Conservation (phyloP, 768 basidiomycete genomes). For the Cystobasidium onofrii region DNA sequence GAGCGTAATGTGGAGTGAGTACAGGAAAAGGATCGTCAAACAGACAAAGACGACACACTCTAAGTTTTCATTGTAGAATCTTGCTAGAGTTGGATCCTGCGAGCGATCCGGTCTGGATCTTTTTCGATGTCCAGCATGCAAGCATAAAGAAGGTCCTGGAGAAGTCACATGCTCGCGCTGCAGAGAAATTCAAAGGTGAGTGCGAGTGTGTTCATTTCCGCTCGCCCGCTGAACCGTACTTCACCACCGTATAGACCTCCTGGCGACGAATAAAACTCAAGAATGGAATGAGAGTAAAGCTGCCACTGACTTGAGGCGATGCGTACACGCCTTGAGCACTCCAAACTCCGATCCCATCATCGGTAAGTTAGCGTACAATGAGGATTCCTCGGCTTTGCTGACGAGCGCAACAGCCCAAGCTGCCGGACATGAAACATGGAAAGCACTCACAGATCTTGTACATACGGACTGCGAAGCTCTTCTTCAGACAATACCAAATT, state of each 20-base stretch:
- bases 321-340: constrained; percentile 29
- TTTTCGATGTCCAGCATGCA: constrained; percentile 85
- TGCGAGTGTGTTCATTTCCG: background rate
- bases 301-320: constrained; percentile 30
- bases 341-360: constrained; percentile 31
- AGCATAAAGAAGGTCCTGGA: constrained; percentile 58
- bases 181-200: constrained; percentile 32
- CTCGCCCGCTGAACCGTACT: background rate
- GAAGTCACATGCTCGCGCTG: constrained; percentile 24
- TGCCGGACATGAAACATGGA: constrained; percentile 71
- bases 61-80: constrained; percentile 53
- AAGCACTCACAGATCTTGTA: constrained; percentile 64
- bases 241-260: background rate
- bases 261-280: background rate
- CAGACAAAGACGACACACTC: background rate
- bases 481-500: constrained; percentile 74
- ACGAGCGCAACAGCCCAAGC: constrained; percentile 54
- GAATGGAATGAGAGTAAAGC: constrained; percentile 23
- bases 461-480: constrained; percentile 81
- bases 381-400: background rate
- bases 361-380: constrained; percentile 22
- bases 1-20: constrained; percentile 92
- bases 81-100: constrained; percentile 73
- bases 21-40: background rate
- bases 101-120: constrained; percentile 91